phyloP scores from a whole-genome alignment of 306 rosid genomes.

The Sicyos edulis region DNA sequence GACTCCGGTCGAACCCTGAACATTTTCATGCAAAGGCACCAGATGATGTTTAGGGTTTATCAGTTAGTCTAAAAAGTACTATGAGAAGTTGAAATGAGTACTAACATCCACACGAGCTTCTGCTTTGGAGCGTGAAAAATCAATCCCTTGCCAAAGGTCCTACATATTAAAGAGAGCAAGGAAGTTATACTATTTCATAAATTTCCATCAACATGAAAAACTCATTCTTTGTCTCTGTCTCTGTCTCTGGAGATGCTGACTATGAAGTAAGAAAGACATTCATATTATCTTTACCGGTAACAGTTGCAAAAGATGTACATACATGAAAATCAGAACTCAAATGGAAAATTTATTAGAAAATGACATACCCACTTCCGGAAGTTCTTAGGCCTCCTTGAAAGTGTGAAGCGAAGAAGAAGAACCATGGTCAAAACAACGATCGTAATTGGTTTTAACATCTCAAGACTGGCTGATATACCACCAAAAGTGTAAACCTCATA shows the following conservation, averaged over 20 bases:
- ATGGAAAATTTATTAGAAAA: conserved; percentile 20
- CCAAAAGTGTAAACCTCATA: conserved; percentile 60
- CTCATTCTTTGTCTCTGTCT: not conserved
- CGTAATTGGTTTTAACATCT: conserved; percentile 47
- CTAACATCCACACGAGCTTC: conserved; percentile 99
- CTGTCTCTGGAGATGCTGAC: not conserved
- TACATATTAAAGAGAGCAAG: conserved; percentile 33
- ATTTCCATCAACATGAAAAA: not conserved
- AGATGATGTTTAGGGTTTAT: conserved; percentile 7
- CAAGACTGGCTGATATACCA: conserved; percentile 64
- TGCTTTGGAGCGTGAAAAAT: conserved; percentile 93
- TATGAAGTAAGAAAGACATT: not conserved
- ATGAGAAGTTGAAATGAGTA: conserved; percentile 26
- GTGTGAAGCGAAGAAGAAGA: conserved; percentile 92
- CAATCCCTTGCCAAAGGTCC: conserved; percentile 99
- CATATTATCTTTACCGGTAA: not conserved
- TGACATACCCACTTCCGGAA: conserved; percentile 90
- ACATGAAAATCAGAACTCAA: conserved; percentile 21
- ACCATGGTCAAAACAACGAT: conserved; percentile 79
- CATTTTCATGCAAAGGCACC: not conserved
- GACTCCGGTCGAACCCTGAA: conserved; percentile 96
- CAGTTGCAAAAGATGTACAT: conserved; percentile 21
- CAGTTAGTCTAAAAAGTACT: conserved; percentile 16
- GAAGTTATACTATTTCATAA: conserved; percentile 18
- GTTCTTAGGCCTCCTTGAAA: conserved; percentile 95